phyloP scores from a whole-genome alignment of 1,284 basidiomycete species.

The Papiliotrema laurentii region DNA sequence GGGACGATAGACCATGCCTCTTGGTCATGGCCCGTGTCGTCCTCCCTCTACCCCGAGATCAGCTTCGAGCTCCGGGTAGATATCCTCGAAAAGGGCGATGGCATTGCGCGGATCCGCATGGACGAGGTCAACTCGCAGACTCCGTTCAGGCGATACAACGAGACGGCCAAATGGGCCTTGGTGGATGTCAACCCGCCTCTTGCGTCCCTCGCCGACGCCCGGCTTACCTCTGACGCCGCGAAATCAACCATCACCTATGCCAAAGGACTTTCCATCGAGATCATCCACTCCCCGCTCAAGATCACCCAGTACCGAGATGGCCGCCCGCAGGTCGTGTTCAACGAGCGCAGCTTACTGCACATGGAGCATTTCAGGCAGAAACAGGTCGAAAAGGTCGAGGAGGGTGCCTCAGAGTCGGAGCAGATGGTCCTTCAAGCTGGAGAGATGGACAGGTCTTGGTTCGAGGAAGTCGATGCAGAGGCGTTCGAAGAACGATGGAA shows the following conservation, averaged over 20 bases:
- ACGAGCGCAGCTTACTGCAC: slow-evolving; percentile 84
- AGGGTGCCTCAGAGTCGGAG: slow-evolving; percentile 38
- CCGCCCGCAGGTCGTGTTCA: slow-evolving; percentile 79
- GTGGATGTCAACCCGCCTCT: slow-evolving; percentile 58
- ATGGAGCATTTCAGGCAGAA: slow-evolving; percentile 95
- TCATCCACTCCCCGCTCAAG: slow-evolving; percentile 68
- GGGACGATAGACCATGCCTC: slow-evolving; percentile 13
- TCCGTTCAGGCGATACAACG: slow-evolving; percentile 76
- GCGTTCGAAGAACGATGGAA: slow-evolving; percentile 87
- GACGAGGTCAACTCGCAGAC: slow-evolving; percentile 67
- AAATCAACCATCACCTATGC: slow-evolving; percentile 48
- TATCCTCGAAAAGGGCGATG: slow-evolving; percentile 65
- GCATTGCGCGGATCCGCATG: slow-evolving; percentile 75
- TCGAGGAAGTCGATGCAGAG: slow-evolving; percentile 74
- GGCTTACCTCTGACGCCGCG: slow-evolving; percentile 43
- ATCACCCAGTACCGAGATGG: slow-evolving; percentile 68
- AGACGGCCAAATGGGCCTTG: slow-evolving; percentile 80
- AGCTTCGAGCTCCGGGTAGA: slow-evolving; percentile 73
- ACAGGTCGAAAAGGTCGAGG: slow-evolving; percentile 46
- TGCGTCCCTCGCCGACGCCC: slow-evolving; percentile 53
- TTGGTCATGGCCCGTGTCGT: slow-evolving; percentile 64
- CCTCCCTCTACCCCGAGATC: slow-evolving; percentile 74
- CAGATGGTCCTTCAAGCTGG: slow-evolving; percentile 47
- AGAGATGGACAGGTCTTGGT: slow-evolving; percentile 63
- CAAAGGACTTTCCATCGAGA: slow-evolving; percentile 51